phyloP scores from a whole-genome alignment of 805 yeast genomes.

The Vanderwaltozyma tropicalis region DNA sequence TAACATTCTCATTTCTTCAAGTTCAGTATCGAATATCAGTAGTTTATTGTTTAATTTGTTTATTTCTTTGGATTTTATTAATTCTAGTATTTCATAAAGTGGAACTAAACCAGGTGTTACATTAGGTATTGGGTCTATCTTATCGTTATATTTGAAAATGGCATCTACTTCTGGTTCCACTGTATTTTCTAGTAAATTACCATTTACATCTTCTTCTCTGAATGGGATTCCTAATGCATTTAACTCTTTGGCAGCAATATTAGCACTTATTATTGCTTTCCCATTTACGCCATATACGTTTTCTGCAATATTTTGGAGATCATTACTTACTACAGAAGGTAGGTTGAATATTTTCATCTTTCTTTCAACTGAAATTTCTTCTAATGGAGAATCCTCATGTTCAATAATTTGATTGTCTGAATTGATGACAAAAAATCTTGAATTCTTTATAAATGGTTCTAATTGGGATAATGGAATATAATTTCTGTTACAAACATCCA shows the following conservation, averaged over 20 bases:
- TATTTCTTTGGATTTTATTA: conserved; percentile 26
- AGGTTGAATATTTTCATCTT: conserved; percentile 1
- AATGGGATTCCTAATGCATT: conserved; percentile 15
- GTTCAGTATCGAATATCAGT: conserved; percentile 16
- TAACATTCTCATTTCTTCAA: conserved; percentile 20
- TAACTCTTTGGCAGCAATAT: conserved; percentile 12
- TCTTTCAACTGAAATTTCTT: not conserved
- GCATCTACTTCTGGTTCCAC: not conserved
- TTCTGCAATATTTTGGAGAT: conserved; percentile 27
- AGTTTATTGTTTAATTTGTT: conserved; percentile 15
- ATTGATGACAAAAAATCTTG: conserved; percentile 17
- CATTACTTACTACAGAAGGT: conserved; percentile 1
- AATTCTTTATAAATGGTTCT: conserved; percentile 14
- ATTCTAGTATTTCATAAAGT: conserved; percentile 33
- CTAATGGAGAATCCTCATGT: not conserved
- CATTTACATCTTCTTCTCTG: conserved; percentile 1
- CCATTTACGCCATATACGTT: conserved; percentile 31
- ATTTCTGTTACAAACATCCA: conserved; percentile 42
- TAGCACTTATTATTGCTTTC: conserved; percentile 17
- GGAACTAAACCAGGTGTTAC: conserved; percentile 46
- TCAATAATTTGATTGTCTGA: not conserved
- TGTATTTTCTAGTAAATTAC: not conserved
- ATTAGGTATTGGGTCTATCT: conserved; percentile 24
- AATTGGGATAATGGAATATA: conserved; percentile 27
- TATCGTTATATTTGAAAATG: not conserved